Evolutionary conservation across 2,329 filamentous ascomycete genomes (phyloP), one percentile per base, ranked within the genome.

Genomic region (Alternaria novae-zelandiae): DNA sequence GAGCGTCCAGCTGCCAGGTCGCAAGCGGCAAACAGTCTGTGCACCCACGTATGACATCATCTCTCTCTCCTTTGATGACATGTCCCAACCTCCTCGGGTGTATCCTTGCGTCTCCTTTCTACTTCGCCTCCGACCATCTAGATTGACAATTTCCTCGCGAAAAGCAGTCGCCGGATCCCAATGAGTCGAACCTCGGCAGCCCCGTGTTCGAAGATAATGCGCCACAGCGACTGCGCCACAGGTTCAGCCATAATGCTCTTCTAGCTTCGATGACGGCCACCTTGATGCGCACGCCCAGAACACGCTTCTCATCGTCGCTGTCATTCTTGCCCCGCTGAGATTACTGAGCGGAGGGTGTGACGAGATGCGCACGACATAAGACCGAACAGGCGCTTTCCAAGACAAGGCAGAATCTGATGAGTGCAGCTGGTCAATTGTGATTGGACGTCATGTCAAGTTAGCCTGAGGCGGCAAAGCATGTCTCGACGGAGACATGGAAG

Each of bases 401-500:
- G 51, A 26, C 58, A 21, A 60, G 58, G 58, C 58, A 60, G 58
- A 60, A 36, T 53, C 44, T 25, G 53, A 21, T 17, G 10, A 30
- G 25, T 9, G 30, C 49, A n/a, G 36, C 9, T 41, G 20, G 30
- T 25, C 9, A 13, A 13, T 17, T 5, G 2, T 30, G 4, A 53
- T 53, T 53, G 49, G 49, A 23, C 9, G 20, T 9, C 13, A 53
- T 53, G 28, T 30, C 2, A 41, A 15, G 2, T 8, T 32, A 7
- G 49, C 49, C 49, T 53, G 3, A 53, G 49, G 49, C 49, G 2
- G 20, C 2, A 36, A 3, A 36, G 20, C 30, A 15, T 15, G 36
- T 53, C 28, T 53, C 15, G 3, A 25, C 7, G 8, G 30, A 11
- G 12, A 23, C 20, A 46, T 23, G 44, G 17, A 23, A 21, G 2